Evolutionary conservation across 345 rosid genomes (phyloP), one percentile per base, ranked within the genome.

Genomic region (Cardamine chenopodiifolia): DNA sequence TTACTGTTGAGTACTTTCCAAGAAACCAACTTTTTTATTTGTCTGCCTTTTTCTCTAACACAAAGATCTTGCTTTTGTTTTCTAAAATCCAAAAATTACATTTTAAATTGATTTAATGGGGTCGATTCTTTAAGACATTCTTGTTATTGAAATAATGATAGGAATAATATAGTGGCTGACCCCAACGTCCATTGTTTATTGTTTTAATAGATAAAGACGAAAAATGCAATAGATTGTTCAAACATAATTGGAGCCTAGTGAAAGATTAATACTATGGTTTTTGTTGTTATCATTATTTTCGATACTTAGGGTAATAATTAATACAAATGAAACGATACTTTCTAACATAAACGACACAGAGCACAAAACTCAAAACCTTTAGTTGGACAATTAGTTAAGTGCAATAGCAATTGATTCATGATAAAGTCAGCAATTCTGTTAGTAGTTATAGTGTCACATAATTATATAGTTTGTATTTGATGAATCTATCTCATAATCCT

Each of bases 1-100:
- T 82, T 48, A 74, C 73, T 63, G 58, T 62, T 64, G 87, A 82
- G 96, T 85, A 87, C 85, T 86, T 88, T 88, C 75, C 83, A 88
- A 85, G 96, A 82, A 84, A 90, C 85, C 73, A 54, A 62, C 83
- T 74, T 83, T 79, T 49, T 72, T 50, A 22, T 61, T 62, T 53
- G 77, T 78, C 77, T 72, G 62, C 59, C 73, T 66, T 72, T 78
- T 72, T 44, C 64, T 76, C 35, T 62, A 62, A 76, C 74, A 76
- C 32, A 62, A 69, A 69, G 49, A 66, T 66, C 73, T 59, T 67
- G 68, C 80, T 77, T 77, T 77, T 70, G 67, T 35, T 63, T 70
- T 64, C 12, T 70, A 37, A 64, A 64, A 55, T 77, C 62, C 55
- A 56, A 64, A 77, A 12, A 5, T 37, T 28, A 77, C 67, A 47